Evolutionary conservation across 352 stramenopile genomes (phyloP).

Genomic region (Globisporangium parvum): DNA sequence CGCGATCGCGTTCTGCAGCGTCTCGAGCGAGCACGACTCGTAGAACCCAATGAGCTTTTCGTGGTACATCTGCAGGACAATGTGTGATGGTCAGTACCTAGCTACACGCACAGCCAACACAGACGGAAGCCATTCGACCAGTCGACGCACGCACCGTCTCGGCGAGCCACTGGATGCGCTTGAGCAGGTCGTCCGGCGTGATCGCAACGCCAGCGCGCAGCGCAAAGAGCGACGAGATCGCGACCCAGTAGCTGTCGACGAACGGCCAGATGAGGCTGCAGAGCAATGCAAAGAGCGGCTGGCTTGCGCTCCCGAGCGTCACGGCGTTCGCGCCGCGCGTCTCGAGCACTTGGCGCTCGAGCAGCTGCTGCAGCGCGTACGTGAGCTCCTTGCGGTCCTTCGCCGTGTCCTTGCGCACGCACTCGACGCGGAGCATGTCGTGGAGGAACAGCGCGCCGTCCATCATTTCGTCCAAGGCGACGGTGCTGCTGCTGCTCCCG

Average conservation of each 20-base stretch:
- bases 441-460: constrained; percentile 65
- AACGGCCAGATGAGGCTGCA: constrained; percentile 83
- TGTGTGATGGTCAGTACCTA: background rate
- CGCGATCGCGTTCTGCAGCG: constrained; percentile 68
- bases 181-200: constrained; percentile 53
- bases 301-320: constrained; percentile 11
- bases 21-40: constrained; percentile 82
- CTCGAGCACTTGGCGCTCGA: constrained; percentile 38
- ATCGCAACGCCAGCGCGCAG: constrained; percentile 48
- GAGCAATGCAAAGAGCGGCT: constrained; percentile 56
- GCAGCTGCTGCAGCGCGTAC: constrained; percentile 28
- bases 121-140: background rate
- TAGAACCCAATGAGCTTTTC: constrained; percentile 83
- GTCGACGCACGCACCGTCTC: constrained; percentile 35
- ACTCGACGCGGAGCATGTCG: constrained; percentile 75
- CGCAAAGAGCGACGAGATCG: constrained; percentile 66
- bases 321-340: constrained; percentile 1
- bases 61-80: constrained; percentile 63
- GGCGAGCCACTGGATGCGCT: constrained; percentile 78
- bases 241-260: constrained; percentile 84
- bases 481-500: constrained; percentile 12
- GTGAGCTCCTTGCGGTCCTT: constrained; percentile 40
- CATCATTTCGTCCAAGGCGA: constrained; percentile 46
- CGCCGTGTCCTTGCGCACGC: constrained; percentile 59
- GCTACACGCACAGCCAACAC: background rate